Evolutionary conservation across 2,329 filamentous ascomycete species (phyloP).

Genomic region (Epicoccum nigrum): DNA sequence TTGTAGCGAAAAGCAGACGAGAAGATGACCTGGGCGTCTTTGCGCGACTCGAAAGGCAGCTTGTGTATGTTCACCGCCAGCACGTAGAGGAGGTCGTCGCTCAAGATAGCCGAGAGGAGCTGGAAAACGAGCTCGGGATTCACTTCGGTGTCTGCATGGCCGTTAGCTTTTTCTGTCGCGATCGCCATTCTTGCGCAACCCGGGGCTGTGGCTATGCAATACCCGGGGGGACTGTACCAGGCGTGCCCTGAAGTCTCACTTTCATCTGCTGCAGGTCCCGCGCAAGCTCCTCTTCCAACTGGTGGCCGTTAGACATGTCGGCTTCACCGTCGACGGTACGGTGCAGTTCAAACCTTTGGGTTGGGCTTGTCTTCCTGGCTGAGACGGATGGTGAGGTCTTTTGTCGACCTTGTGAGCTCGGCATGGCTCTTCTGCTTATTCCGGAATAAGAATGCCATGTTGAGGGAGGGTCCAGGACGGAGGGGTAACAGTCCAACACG

Average conservation of each 20-base stretch:
- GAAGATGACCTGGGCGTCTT: slow-evolving; percentile 94
- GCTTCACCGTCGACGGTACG: slow-evolving; percentile 3
- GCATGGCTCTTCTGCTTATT: slow-evolving; percentile 65
- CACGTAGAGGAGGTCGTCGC: slow-evolving; percentile 85
- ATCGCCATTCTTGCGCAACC: background rate
- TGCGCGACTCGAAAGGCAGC: slow-evolving; percentile 93
- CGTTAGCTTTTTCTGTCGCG: background rate
- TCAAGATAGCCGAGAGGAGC: slow-evolving; percentile 81
- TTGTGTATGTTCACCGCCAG: slow-evolving; percentile 82
- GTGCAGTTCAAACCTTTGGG: slow-evolving; percentile 57
- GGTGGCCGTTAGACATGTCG: slow-evolving; percentile 26
- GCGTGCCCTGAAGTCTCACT: slow-evolving; percentile 87
- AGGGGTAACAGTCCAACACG: slow-evolving; percentile 65
- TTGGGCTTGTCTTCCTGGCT: slow-evolving; percentile 61
- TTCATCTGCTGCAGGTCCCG: slow-evolving; percentile 92
- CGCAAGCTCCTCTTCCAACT: slow-evolving; percentile 85
- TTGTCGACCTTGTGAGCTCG: slow-evolving; percentile 67
- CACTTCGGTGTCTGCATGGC: slow-evolving; percentile 77
- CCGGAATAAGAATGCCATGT: slow-evolving; percentile 75
- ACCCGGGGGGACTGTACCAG: slow-evolving; percentile 62
- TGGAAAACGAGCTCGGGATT: slow-evolving; percentile 87
- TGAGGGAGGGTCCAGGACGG: slow-evolving; percentile 60
- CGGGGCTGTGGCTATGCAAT: background rate
- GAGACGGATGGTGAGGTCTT: slow-evolving; percentile 67
- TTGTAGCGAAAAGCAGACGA: slow-evolving; percentile 93